A percentile compares a stretch with the other conserved stretches of the same genome.
These are phyloP conservation scores for Didymella keratinophila DNA, from an alignment of 2,329 filamentous ascomycete species.

Conservation along the genomic window DNA sequence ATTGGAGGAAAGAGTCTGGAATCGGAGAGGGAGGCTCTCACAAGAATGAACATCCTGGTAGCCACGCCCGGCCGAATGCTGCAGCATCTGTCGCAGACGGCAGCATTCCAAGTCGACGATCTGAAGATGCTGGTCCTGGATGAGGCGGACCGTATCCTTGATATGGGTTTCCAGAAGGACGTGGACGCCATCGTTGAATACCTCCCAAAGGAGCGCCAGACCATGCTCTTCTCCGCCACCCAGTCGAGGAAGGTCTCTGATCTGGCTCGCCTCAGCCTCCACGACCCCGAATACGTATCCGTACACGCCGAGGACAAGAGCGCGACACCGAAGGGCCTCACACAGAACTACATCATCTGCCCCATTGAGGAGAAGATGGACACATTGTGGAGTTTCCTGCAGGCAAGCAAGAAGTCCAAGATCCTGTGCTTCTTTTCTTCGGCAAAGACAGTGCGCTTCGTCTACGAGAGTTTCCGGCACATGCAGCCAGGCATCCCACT, in stretches of 20 bases:
- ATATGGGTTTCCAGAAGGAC: conserved; percentile 92
- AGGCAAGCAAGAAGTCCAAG: conserved; percentile 89
- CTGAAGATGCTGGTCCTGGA: conserved; percentile 92
- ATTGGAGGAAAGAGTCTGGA: conserved; percentile 92
- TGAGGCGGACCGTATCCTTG: conserved; percentile 95
- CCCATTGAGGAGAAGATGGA: conserved; percentile 89
- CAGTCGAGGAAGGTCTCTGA: conserved; percentile 96
- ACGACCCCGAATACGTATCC: conserved; percentile 92
- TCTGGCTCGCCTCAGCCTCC: conserved; percentile 83
- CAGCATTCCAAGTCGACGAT: conserved; percentile 87
- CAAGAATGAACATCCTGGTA: conserved; percentile 95
- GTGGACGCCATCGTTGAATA: conserved; percentile 95
- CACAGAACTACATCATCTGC: conserved; percentile 90
- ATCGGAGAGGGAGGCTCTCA: conserved; percentile 84
- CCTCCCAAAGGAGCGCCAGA: conserved; percentile 84
- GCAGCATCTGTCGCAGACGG: conserved; percentile 94
- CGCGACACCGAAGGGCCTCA: conserved; percentile 82
- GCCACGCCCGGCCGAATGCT: conserved; percentile 94
- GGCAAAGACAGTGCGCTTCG: conserved; percentile 94
- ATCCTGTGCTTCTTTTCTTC: conserved; percentile 95
- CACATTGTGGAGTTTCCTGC: conserved; percentile 90
- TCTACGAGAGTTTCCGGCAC: conserved; percentile 91
- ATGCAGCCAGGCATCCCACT: conserved; percentile 93
- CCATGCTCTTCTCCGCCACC: conserved; percentile 92
- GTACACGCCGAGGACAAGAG: conserved; percentile 83